Base-by-base conservation (phyloP, 2,329 filamentous ascomycete genomes). In the Phyllosticta citriasiana region DNA sequence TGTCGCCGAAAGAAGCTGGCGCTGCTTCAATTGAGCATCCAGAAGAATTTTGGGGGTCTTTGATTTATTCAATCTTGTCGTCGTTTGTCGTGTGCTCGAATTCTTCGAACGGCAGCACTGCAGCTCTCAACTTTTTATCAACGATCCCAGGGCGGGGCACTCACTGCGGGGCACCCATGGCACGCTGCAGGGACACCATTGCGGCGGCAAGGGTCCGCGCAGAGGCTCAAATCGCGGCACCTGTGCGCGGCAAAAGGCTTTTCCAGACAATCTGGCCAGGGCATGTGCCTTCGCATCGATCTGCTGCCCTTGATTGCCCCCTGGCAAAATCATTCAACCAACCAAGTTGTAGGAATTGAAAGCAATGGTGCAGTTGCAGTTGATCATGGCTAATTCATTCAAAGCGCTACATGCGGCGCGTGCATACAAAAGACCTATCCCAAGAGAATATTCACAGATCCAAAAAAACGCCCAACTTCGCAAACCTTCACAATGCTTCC, bases 191-290 rank as follows among this genome's bases (percentile, higher is more conserved):
- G 40, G 40, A 47, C 40, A 6, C 14, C n/a, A n/a, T n/a, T n/a
- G 6, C 40, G 26, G 55, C 52, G 53, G 4, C 19, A 56, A 26
- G 47, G 14, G 57, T 54, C 57, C 10, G n/a, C 24, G 14, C 19
- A 22, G 40, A 35, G 27, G 58, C 61, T 27, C 55, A 53, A 30
- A 24, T 19, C 50, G 58, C 56, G 33, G 24, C 40, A 59, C 62
- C 57, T 8, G 27, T 22, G 24, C 40, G 19, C 4, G 54, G 26
- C 55, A 59, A 56, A 27, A 54, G 53, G 40, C 19, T 35, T 26
- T 55, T 57, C 52, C 53, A 57, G 25, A 50, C 62, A 57, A 57
- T 56, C 51, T 64, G 52, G 26, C 58, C 61, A 61, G 59, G 55
- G 53, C 33, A 53, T 24, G 22, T 26, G 27, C 35, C 22, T 22